A percentile compares a stretch with the other conserved stretches of the same genome.
phyloP scores from a whole-genome alignment of 257 asterid genomes.

The Solanum commersonii region DNA sequence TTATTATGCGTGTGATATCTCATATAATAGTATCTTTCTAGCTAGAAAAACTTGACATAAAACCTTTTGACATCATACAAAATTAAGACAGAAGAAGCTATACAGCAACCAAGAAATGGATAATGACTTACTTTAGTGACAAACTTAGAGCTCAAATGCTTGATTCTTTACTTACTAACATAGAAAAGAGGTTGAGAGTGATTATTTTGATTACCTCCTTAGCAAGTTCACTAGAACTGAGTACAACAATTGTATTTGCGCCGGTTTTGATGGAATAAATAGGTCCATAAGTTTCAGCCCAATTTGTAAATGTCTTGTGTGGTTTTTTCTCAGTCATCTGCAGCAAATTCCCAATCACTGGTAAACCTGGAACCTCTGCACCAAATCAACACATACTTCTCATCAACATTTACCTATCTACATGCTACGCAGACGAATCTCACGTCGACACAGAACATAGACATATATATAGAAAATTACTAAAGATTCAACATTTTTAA shows the following conservation, averaged over 20 bases:
- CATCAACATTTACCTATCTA: background rate
- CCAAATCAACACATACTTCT: slow-evolving; percentile 4
- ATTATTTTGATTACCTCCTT: slow-evolving; percentile 45
- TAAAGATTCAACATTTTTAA: background rate
- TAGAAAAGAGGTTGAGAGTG: too few relatives aligned
- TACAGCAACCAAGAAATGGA: too few relatives aligned
- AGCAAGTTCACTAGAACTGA: slow-evolving; percentile 54
- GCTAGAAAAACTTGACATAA: background rate
- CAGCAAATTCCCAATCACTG: slow-evolving; percentile 69
- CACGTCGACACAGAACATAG: background rate
- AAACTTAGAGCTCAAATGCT: too few relatives aligned
- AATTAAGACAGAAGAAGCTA: too few relatives aligned
- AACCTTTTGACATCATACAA: too few relatives aligned
- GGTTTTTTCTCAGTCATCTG: slow-evolving; percentile 89
- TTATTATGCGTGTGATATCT: background rate
- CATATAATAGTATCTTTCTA: background rate
- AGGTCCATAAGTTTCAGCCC: slow-evolving; percentile 82
- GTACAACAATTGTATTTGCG: slow-evolving; percentile 49
- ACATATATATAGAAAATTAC: background rate
- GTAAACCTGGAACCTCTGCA: slow-evolving; percentile 79
- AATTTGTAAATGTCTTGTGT: slow-evolving; percentile 66
- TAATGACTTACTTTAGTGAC: too few relatives aligned
- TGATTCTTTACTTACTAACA: too few relatives aligned
- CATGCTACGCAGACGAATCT: background rate
- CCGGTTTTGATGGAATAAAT: slow-evolving; percentile 74